Base-by-base conservation (phyloP, 2,329 filamentous ascomycete genomes). In the Talaromyces amestolkiae region DNA sequence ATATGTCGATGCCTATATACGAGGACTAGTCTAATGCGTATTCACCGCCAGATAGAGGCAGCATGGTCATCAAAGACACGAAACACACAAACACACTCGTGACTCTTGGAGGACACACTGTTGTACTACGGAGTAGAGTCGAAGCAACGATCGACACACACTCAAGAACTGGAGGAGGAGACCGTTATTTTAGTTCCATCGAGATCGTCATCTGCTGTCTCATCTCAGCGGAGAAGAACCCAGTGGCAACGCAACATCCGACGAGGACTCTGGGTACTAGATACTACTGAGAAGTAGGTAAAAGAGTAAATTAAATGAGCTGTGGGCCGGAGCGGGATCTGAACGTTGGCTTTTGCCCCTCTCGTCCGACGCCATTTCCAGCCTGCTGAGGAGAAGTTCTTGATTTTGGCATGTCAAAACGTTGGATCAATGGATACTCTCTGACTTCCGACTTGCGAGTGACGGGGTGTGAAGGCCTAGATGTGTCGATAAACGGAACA, bases 101-200 rank as follows among this genome's bases (percentile, higher is more conserved):
- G 43, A 47, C 43, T 47, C 10, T 11, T 19, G 4, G 15, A 19
- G 22, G 19, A 17, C n/a, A 47, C 7, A 31, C 27, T 5, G 3
- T 7, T 37, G 35, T 37, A 13, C 35, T 1, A 37, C 35, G 13
- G 9, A 37, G 9, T 0, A 10, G 9, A 37, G 35, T 37, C 35
- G 9, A 13, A 37, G 35, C 35, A 10, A 13, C 35, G 47, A 51
- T 51, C 47, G 47, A n/a, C 51, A 53, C 15, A 19, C 49, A 53
- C 11, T 35, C 51, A 22, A 56, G 53, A 56, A 56, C 53, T 17
- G 53, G 53, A 37, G 53, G 53, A 56, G 53, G 53, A 56, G 53
- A 35, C 51, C 31, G 51, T 19, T 54, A 19, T 53, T 53, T 33
- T 53, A 33, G 49, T 33, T 33, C 49, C 27, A 35, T 19, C 24